Base-by-base conservation (phyloP, 2,329 filamentous ascomycete species). In the Hypoxylon sp. region DNA sequence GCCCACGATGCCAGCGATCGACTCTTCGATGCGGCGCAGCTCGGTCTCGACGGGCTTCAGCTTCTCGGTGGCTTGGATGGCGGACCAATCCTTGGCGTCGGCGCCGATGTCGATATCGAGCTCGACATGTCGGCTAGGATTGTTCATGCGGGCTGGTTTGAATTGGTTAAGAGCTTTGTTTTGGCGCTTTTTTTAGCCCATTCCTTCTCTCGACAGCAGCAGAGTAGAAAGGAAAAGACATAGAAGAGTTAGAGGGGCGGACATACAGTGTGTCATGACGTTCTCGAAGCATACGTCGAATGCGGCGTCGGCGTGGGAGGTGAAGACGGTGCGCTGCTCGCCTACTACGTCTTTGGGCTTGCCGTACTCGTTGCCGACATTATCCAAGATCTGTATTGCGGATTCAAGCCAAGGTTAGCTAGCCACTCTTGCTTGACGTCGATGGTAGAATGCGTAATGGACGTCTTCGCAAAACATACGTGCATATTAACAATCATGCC, bases 211-310 rank as follows among this genome's bases (percentile, higher is more conserved):
- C 23, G 17, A 36, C 21, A 13, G 51, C 40, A 51, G 55, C 48
- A 29, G 27, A 49, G 35, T 21, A 43, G 26, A 48, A 31, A 29
- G 41, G 20, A 41, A 43, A 47, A 43, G 42, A 45, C 26, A 37
- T 7, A 12, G 30, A 4, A 23, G 21, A 32, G 16, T 11, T 29
- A 34, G 34, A 16, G 25, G 32, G 15, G 25, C 31, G 29, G 17
- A 80, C 87, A 61, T 83, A 93, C 89, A 76, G 62, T 82, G 80
- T 36, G 83, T 82, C 58, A 91, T 78, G 66, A 86, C 73, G 73
- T 97, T 97, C 74, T 95, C 90, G 70, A 97, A 96, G 81, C 93
- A 99, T 42, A 99, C 90, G 68, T 97, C 93, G 68, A 99, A 97
- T 7, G 91, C 89, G 23, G 90, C 89, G 73, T 97, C 92, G 41